Evolutionary conservation across 495 filamentous ascomycete genomes (phyloP).

Genomic region (Penicillium fimorum): DNA sequence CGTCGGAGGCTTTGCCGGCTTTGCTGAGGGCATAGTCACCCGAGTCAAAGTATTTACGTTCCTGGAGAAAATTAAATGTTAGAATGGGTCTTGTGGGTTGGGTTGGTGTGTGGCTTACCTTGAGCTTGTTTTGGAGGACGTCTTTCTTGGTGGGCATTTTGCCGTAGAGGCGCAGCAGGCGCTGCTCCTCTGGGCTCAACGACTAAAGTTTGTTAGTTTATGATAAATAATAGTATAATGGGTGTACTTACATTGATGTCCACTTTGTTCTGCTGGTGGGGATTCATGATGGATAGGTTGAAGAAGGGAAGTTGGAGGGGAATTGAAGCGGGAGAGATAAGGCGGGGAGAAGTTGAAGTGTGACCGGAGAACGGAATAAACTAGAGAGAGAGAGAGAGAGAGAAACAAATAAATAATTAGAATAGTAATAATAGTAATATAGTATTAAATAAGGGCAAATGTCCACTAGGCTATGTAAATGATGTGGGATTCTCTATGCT

Average conservation of each 20-base stretch:
- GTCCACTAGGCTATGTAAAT: too few species aligned
- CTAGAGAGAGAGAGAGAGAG: not conserved
- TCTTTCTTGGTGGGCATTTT: constrained; percentile 95
- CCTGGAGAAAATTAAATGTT: constrained; percentile 44
- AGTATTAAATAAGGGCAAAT: too few species aligned
- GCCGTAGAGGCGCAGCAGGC: constrained; percentile 92
- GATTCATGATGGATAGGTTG: constrained; percentile 68
- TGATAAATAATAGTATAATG: constrained; percentile 8
- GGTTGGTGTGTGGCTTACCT: constrained; percentile 43
- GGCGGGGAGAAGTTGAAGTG: not conserved
- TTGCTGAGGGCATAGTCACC: constrained; percentile 98
- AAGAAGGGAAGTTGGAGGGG: constrained; percentile 7
- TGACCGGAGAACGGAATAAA: not conserved
- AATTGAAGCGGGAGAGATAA: not conserved
- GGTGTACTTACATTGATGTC: constrained; percentile 77
- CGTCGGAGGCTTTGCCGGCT: constrained; percentile 92
- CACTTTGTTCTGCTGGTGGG: constrained; percentile 94
- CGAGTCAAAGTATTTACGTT: constrained; percentile 98
- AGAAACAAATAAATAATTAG: too few species aligned
- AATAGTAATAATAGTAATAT: too few species aligned
- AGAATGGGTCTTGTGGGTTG: not conserved
- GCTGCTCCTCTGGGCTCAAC: constrained; percentile 88
- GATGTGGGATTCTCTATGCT: too few species aligned
- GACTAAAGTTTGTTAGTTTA: constrained; percentile 53
- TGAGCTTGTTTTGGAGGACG: constrained; percentile 94